phyloP scores from a whole-genome alignment of 805 yeast species.

The Hanseniaspora occidentalis region DNA sequence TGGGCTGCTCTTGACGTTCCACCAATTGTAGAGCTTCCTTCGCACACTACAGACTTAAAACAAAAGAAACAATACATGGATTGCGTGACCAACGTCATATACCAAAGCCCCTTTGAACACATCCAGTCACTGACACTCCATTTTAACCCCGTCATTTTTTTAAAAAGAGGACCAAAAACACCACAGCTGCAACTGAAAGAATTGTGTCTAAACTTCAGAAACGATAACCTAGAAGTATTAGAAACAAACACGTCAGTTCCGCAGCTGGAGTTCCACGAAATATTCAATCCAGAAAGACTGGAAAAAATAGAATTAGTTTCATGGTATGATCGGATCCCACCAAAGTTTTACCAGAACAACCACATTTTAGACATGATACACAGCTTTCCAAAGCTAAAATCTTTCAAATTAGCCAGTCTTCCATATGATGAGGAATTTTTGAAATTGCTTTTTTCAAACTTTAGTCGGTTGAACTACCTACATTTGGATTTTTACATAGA shows the following conservation, averaged over 20 bases:
- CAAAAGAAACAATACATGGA: background rate
- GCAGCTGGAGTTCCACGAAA: background rate
- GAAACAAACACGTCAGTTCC: background rate
- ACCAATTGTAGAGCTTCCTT: background rate
- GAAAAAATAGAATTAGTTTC: constrained; percentile 3
- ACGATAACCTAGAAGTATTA: background rate
- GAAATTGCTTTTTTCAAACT: background rate
- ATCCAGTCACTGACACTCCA: constrained; percentile 4
- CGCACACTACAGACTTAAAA: background rate
- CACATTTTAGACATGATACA: background rate
- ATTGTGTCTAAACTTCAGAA: constrained; percentile 2
- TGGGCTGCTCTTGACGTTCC: constrained; percentile 2
- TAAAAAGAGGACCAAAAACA: background rate
- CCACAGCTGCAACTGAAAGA: background rate
- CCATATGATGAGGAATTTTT: constrained; percentile 3
- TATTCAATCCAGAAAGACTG: background rate
- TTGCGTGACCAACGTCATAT: background rate
- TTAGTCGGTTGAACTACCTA: background rate
- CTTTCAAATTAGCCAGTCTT: constrained; percentile 2
- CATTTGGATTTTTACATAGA: constrained; percentile 2
- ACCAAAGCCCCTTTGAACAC: background rate
- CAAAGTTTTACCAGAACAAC: constrained; percentile 1
- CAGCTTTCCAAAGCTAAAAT: background rate
- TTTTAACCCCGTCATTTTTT: constrained; percentile 4
- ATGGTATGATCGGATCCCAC: constrained; percentile 1